Conservation (phyloP, 2,329 filamentous ascomycete species). For the Aspergillus carbonarius region DNA sequence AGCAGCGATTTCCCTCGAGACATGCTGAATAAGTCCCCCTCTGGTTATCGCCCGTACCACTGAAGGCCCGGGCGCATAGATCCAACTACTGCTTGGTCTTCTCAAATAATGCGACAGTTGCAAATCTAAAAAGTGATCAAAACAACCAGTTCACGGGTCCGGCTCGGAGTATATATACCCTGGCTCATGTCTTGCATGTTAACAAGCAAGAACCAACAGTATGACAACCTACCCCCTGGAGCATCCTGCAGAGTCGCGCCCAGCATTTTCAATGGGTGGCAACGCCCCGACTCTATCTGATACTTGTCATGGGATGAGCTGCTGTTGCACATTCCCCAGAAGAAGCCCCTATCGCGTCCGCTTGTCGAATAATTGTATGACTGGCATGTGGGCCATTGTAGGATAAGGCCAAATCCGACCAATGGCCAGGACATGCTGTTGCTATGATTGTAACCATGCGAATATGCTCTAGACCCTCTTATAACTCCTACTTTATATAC, state of each 20-base stretch:
- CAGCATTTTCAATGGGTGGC: background rate
- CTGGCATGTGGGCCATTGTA: background rate
- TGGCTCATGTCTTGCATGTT: background rate
- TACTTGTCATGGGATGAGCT: background rate
- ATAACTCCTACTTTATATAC: background rate
- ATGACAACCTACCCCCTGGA: background rate
- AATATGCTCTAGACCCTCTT: background rate
- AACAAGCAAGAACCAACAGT: background rate
- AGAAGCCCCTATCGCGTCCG: background rate
- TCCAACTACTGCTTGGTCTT: too few species aligned
- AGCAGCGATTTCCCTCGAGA: too few species aligned
- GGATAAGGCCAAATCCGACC: background rate
- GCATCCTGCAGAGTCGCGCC: background rate
- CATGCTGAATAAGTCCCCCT: too few species aligned
- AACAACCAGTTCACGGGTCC: too few species aligned
- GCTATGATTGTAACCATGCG: background rate
- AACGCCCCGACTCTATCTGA: background rate
- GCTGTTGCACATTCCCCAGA: background rate
- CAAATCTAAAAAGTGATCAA: too few species aligned
- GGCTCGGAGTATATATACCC: background rate
- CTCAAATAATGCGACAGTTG: too few species aligned
- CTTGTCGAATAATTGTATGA: background rate
- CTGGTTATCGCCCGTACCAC: too few species aligned
- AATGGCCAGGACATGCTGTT: background rate
- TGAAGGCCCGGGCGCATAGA: too few species aligned